Evolutionary conservation across 768 basidiomycete genomes (phyloP), one percentile per base, ranked within the genome.

Genomic region (Trametes elegans): DNA sequence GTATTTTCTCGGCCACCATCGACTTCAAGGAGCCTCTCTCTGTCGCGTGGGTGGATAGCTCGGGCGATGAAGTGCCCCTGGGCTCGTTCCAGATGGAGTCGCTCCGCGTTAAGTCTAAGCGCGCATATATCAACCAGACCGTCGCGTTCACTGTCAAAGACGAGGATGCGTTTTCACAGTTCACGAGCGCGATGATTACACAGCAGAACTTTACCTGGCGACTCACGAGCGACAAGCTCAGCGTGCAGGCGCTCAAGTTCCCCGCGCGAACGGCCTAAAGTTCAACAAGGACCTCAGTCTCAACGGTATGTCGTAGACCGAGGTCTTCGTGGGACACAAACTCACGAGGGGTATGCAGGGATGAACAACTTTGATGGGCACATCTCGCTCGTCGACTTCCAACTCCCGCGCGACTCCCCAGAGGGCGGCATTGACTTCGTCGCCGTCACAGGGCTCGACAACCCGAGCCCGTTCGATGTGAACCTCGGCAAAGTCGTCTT

Each of bases 401-500:
- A 79, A 62, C 72, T 90, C 11, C 87, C 88, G 0, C 79, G 81
- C 39, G 86, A 88, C 62, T 78, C 80, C 67, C 81, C 84, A 10
- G 73, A 70, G 0, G 85, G 85, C 46, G 88, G 88, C 21, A 85
- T 90, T 58, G 70, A 85, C 64, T 87, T 87, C 59, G 63, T 77
- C 24, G 78, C 85, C 16, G 72, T 79, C 14, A 88, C 81, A 0
- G 65, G 73, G 36, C 65, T 89, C 44, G 75, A 64, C 29, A 88
- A 88, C 63, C 72, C 77, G 21, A 87, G 84, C 61, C 85, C 87
- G 0, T 89, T 90, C 66, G 71, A 78, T n/a, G 74, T 90, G 53
- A 73, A 80, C 62, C 75, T 90, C 35, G 88, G 87, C 28, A 85
- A 84, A 0, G 80, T 85, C 6, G 70, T 81, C 3, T 88, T 89